A percentile compares a stretch with the other conserved stretches of the same genome.
Evolutionary conservation across 805 yeast species (phyloP).

Genomic region (Clavispora asparagi): DNA sequence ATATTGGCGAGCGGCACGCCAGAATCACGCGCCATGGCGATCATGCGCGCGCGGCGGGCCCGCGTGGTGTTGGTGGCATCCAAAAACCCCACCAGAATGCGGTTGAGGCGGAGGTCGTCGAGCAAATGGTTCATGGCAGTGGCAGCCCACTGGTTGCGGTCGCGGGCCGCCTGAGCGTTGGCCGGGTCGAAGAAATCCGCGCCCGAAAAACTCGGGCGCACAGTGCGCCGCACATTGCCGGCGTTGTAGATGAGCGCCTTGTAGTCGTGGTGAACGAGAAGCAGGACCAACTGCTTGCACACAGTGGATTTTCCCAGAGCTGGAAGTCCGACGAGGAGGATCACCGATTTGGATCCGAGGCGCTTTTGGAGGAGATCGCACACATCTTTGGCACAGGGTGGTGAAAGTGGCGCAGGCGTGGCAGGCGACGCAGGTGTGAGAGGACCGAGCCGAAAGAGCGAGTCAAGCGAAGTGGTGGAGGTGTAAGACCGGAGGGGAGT

Average conservation of each 20-base stretch:
- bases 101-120: conserved; percentile 21
- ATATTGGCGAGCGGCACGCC: conserved; percentile 31
- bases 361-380: conserved; percentile 10
- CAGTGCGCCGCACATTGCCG: conserved; percentile 45
- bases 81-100: conserved; percentile 32
- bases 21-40: conserved; percentile 18
- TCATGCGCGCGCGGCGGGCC: conserved; percentile 28
- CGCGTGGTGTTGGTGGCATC: conserved; percentile 41
- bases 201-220: conserved; percentile 20
- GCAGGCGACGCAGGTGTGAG: conserved; percentile 14
- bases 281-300: conserved; percentile 27
- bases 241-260: conserved; percentile 36
- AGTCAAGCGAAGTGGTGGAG: conserved; percentile 24
- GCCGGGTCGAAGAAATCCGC: conserved; percentile 36
- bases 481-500: conserved; percentile 10
- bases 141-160: conserved; percentile 33
- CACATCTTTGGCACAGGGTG: conserved; percentile 8
- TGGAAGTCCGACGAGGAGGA: conserved; percentile 37
- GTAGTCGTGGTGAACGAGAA: conserved; percentile 7
- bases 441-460: conserved; percentile 19
- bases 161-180: conserved; percentile 23
- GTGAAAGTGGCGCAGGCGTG: conserved; percentile 7
- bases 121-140: conserved; percentile 29
- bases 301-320: conserved; percentile 39
- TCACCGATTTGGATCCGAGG: conserved; percentile 16